These are phyloP conservation scores for Scutellaria galericulata DNA, from an alignment of 257 asterid species.

Conservation along the genomic window DNA sequence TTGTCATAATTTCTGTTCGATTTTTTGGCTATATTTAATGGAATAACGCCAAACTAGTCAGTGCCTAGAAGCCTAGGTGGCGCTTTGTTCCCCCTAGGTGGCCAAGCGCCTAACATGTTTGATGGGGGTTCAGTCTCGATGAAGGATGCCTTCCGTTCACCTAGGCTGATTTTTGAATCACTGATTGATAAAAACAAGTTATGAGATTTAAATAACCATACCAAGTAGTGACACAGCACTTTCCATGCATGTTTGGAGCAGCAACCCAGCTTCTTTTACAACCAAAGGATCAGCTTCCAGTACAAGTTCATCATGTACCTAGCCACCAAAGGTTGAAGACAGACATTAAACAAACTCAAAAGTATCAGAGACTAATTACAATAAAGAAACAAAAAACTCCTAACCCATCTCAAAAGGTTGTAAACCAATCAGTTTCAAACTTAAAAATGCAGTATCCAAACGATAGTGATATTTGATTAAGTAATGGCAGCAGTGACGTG, in stretches of 20 bases:
- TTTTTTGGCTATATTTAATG: too few relatives aligned
- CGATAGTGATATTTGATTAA: neutral
- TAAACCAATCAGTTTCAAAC: neutral
- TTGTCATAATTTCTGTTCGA: too few relatives aligned
- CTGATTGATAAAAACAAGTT: neutral
- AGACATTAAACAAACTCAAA: conserved; percentile 16
- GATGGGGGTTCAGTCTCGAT: too few relatives aligned
- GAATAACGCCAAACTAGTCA: too few relatives aligned
- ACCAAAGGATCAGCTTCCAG: conserved; percentile 80
- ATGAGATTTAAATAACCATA: conserved; percentile 40
- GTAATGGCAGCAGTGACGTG: conserved; percentile 5
- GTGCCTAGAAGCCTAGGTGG: too few relatives aligned
- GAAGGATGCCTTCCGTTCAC: too few relatives aligned
- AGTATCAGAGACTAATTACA: conserved; percentile 4
- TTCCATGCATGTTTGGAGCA: conserved; percentile 88
- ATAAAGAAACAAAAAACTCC: neutral
- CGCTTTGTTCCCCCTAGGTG: too few relatives aligned
- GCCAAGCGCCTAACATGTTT: too few relatives aligned
- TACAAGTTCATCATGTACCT: conserved; percentile 96
- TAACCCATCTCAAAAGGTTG: neutral
- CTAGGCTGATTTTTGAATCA: too few relatives aligned
- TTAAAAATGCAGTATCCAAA: conserved; percentile 1
- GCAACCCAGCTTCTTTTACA: conserved; percentile 77
- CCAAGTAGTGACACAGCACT: conserved; percentile 82
- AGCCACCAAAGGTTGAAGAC: conserved; percentile 25